A percentile compares a stretch with the other conserved stretches of the same genome.
Conservation (phyloP, 768 basidiomycete genomes). For the Hygrophoropsis aurantiaca region DNA sequence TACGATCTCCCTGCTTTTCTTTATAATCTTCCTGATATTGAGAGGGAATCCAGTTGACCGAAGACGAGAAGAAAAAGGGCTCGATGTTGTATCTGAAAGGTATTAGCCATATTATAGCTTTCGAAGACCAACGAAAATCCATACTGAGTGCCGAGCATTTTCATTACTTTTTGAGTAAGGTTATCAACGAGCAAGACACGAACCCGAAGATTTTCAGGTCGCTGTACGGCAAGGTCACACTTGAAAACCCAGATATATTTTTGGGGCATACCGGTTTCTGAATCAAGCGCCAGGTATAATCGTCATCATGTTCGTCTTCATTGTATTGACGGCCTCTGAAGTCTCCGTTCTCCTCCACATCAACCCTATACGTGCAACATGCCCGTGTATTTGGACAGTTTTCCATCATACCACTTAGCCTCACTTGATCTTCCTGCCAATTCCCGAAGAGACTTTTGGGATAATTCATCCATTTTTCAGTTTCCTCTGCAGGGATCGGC, state of each 20-base stretch:
- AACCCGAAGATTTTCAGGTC: conserved; percentile 15
- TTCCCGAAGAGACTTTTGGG: conserved; percentile 48
- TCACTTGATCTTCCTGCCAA: conserved; percentile 42
- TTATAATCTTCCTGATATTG: conserved; percentile 49
- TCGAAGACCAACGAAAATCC: neutral
- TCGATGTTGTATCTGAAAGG: conserved; percentile 44
- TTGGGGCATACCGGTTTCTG: conserved; percentile 13
- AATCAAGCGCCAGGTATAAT: conserved; percentile 19
- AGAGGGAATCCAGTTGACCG: conserved; percentile 57
- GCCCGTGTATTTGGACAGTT: neutral
- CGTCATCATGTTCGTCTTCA: conserved; percentile 11
- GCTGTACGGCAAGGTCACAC: no score
- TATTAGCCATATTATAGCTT: neutral
- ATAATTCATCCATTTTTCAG: conserved; percentile 30
- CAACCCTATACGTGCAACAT: conserved; percentile 30
- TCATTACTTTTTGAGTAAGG: conserved; percentile 45
- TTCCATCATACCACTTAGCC: conserved; percentile 21
- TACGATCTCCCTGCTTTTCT: conserved; percentile 46
- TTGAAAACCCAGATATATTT: no score
- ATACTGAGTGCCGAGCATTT: conserved; percentile 52
- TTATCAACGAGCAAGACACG: conserved; percentile 42
- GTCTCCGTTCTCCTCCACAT: conserved; percentile 36
- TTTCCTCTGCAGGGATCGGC: no score
- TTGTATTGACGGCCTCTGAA: conserved; percentile 23
- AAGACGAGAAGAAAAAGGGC: conserved; percentile 56